Base-by-base conservation (phyloP, 163 green algal genomes). In the Coccomyxa subellipsoidea region DNA sequence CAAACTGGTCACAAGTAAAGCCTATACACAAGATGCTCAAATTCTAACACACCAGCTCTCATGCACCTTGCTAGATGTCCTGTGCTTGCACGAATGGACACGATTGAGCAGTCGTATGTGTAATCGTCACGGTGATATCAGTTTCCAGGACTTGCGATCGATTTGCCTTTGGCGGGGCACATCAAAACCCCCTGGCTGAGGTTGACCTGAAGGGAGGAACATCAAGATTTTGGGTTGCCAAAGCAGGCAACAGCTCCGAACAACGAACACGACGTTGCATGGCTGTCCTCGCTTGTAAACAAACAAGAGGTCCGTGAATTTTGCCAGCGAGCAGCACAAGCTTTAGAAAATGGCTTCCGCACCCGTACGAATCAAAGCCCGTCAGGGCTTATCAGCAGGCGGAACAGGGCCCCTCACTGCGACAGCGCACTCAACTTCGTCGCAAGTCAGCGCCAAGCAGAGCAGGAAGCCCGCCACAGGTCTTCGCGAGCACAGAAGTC, bases 401-500 rank as follows among this genome's bases (percentile, higher is more conserved):
- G 47, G 47, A 59, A 18, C 47, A 59, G 66, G 66, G 32, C n/a
- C 66, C 29, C 32, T 73, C 21, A 36, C 66, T 18, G 66, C 66
- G 66, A 36, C 66, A 32, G 27, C 66, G 66, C 66, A 73, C 66
- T 36, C 66, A 73, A 39, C 32, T 32, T 38, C 32, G 27, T 77
- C 70, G 32, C 70, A 77, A 77, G 70, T 40, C 12, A 77, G 70
- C 32, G 70, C 70, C 32, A 77, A 38, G 12, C 70, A 77, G 18
- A 77, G 70, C 70, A 40, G 32, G 34, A 77, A 38, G 70, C 70
- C 32, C 31, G 70, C 70, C 32, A 25, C 32, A 32, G 70, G 32
- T 18, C 12, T 15, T 39, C 70, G 32, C 31, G 70, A 38, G 70
- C 66, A 73, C 29, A 73, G 27, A n/a, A 36, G 66, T 73, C 66